phyloP scores from a whole-genome alignment of 257 asterid species.

The Solanum pinnatisectum region DNA sequence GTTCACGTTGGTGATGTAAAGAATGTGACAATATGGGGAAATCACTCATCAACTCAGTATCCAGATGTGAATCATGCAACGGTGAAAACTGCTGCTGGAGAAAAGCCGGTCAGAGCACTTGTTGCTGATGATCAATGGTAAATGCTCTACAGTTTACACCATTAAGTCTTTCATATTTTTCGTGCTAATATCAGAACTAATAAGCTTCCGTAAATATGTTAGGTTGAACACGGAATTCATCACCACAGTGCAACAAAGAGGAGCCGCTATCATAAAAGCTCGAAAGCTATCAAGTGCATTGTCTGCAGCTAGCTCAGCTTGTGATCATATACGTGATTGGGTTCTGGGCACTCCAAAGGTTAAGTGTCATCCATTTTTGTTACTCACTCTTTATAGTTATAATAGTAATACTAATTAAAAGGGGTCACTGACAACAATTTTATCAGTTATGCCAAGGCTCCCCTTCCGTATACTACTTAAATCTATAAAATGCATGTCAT shows the following conservation, averaged over 20 bases:
- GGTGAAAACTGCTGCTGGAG: conserved; percentile 26
- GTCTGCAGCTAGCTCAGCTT: conserved; percentile 81
- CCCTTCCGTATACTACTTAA: neutral
- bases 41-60: conserved; percentile 83
- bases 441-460: neutral
- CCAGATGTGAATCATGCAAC: conserved; percentile 74
- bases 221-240: conserved; percentile 64
- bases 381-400: neutral
- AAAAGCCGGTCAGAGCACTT: conserved; percentile 35
- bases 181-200: neutral
- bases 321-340: conserved; percentile 86
- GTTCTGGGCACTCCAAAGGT: conserved; percentile 85
- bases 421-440: neutral
- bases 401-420: neutral
- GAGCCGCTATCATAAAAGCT: conserved; percentile 63
- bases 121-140: conserved; percentile 54
- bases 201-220: neutral
- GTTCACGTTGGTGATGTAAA: conserved; percentile 51
- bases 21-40: conserved; percentile 86
- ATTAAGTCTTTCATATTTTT: neutral
- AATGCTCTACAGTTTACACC: neutral
- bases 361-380: neutral
- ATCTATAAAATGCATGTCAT: neutral
- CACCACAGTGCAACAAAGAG: conserved; percentile 54
- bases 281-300: conserved; percentile 72